These are phyloP conservation scores for Vanderwaltozyma yarrowii DNA, from an alignment of 805 yeast species.

Conservation along the genomic window DNA sequence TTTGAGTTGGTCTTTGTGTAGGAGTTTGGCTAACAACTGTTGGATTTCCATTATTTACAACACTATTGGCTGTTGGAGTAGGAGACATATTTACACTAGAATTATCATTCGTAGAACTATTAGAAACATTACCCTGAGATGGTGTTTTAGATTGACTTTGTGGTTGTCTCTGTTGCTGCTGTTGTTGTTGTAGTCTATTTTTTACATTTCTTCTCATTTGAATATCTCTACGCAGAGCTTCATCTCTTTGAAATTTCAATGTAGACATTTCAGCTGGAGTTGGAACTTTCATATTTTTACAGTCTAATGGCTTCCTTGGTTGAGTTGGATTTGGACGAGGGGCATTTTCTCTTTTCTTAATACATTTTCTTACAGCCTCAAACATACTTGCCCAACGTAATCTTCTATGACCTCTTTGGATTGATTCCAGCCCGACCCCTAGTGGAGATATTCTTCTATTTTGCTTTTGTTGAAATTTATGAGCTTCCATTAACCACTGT, in stretches of 20 bases:
- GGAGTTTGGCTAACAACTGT: constrained; percentile 5
- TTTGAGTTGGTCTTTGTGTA: constrained; percentile 9
- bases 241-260: constrained; percentile 78
- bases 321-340: constrained; percentile 46
- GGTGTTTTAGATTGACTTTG: neutral
- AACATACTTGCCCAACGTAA: constrained; percentile 95
- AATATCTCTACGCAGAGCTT: constrained; percentile 61
- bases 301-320: constrained; percentile 33
- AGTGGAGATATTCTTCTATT: constrained; percentile 83
- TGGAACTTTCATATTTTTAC: constrained; percentile 43
- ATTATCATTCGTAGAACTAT: neutral
- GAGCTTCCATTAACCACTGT: constrained; percentile 87
- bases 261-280: constrained; percentile 79
- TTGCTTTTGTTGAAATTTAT: constrained; percentile 77
- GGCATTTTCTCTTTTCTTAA: constrained; percentile 77
- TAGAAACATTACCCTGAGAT: neutral
- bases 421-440: constrained; percentile 88
- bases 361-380: constrained; percentile 84
- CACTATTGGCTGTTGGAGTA: neutral
- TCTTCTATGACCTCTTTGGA: constrained; percentile 85
- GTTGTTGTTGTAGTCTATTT: constrained; percentile 22
- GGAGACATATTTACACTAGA: neutral
- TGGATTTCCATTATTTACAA: neutral
- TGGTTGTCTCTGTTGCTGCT: constrained; percentile 7
- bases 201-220: constrained; percentile 26